A percentile compares a stretch with the other conserved stretches of the same genome.
Evolutionary conservation across 179 eudicot genomes (phyloP).

Genomic region (Corrigiola litoralis): DNA sequence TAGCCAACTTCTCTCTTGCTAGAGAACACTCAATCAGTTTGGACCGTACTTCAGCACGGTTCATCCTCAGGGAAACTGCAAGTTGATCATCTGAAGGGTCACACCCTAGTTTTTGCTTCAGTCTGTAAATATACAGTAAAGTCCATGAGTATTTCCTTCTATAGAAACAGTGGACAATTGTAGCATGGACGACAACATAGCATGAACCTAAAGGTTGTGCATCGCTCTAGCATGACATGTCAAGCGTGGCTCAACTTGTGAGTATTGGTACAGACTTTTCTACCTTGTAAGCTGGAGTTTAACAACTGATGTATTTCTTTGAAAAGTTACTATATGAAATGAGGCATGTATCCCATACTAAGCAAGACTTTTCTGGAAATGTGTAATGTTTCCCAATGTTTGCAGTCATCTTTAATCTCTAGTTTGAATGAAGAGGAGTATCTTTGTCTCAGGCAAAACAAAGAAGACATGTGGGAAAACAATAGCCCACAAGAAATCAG

Average conservation of each 20-base stretch:
- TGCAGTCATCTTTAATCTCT: too few relatives aligned
- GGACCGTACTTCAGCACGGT: constrained; percentile 54
- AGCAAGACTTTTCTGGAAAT: too few relatives aligned
- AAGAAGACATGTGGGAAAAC: background rate
- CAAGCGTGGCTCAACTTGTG: too few relatives aligned
- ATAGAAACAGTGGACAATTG: background rate
- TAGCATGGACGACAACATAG: background rate
- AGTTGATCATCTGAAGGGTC: constrained; percentile 96
- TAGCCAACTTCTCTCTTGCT: constrained; percentile 86
- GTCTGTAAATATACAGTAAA: constrained; percentile 33
- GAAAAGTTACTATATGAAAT: too few relatives aligned
- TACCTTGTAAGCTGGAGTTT: too few relatives aligned
- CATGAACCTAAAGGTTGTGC: too few relatives aligned
- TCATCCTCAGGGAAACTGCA: constrained; percentile 62
- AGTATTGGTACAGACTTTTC: too few relatives aligned
- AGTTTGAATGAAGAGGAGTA: too few relatives aligned
- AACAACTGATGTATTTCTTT: too few relatives aligned
- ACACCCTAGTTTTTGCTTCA: constrained; percentile 69
- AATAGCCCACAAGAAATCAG: background rate
- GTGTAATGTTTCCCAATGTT: too few relatives aligned
- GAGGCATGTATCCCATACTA: too few relatives aligned
- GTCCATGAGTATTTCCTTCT: background rate
- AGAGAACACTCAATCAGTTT: constrained; percentile 67
- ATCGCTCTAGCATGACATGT: too few relatives aligned
- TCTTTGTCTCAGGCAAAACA: background rate